Conservation (phyloP, 208 protist species). For the Wallacemonas sp. region DNA sequence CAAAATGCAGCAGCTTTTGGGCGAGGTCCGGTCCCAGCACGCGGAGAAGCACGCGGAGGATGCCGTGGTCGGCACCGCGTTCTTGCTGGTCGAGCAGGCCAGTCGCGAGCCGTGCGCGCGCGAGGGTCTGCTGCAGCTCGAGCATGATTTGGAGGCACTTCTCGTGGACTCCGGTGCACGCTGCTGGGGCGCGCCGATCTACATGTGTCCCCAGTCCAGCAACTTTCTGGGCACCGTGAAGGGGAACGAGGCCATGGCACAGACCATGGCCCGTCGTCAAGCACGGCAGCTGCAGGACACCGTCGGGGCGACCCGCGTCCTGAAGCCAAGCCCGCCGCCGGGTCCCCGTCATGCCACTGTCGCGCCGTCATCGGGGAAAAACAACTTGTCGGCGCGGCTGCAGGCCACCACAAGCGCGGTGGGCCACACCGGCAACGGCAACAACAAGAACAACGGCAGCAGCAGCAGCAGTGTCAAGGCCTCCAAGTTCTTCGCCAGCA, state of each 20-base stretch:
- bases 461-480: background rate
- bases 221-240: slow-evolving; percentile 22
- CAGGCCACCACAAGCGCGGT: too few species aligned
- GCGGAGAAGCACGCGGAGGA: slow-evolving; percentile 13
- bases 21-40: slow-evolving; percentile 5
- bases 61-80: slow-evolving; percentile 28
- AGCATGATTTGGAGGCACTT: slow-evolving; percentile 35
- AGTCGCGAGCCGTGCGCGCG: slow-evolving; percentile 36
- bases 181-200: slow-evolving; percentile 38
- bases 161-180: slow-evolving; percentile 28
- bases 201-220: slow-evolving; percentile 21
- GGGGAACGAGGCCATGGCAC: slow-evolving; percentile 7
- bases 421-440: background rate
- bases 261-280: slow-evolving; percentile 1
- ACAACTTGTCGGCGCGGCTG: too few species aligned
- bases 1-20: slow-evolving; percentile 13
- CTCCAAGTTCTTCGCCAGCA: slow-evolving; percentile 11
- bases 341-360: too few species aligned
- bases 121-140: slow-evolving; percentile 35
- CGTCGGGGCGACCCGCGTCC: background rate
- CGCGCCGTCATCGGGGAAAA: too few species aligned
- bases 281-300: background rate
- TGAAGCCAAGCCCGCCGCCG: slow-evolving; percentile 20
- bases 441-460: background rate
- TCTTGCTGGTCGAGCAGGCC: slow-evolving; percentile 46